Evolutionary conservation across 2,329 filamentous ascomycete genomes (phyloP).

Genomic region (Ophiostoma tasmaniense): DNA sequence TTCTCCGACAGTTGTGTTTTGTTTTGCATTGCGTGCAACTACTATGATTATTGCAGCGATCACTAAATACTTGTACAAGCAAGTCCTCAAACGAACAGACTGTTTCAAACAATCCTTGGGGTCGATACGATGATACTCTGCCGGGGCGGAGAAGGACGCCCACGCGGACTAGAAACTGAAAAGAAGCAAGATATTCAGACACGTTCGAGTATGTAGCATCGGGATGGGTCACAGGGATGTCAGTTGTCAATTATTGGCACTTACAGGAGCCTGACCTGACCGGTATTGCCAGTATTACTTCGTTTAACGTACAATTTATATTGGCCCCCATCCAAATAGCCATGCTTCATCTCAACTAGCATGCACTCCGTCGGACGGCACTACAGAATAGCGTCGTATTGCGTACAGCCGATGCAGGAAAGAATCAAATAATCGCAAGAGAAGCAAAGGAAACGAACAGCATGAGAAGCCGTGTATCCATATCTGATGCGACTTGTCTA

Average conservation of each 20-base stretch:
- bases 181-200: background rate
- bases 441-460: background rate
- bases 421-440: background rate
- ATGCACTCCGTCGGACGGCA: background rate
- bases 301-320: background rate
- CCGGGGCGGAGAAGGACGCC: background rate
- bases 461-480: background rate
- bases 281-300: background rate
- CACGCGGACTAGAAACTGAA: background rate
- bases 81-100: background rate
- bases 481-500: background rate
- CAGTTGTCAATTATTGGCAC: background rate
- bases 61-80: too few species aligned
- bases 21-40: background rate
- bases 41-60: background rate
- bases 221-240: background rate
- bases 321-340: background rate
- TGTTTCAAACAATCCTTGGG: background rate
- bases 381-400: background rate
- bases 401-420: background rate
- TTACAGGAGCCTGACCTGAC: too few species aligned
- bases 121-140: background rate
- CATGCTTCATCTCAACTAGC: background rate
- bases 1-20: background rate
- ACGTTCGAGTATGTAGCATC: background rate